A percentile compares a stretch with the other conserved stretches of the same genome.
Conservation (phyloP, 1,139 yeast genomes). For the Yamadazyma buinensis region DNA sequence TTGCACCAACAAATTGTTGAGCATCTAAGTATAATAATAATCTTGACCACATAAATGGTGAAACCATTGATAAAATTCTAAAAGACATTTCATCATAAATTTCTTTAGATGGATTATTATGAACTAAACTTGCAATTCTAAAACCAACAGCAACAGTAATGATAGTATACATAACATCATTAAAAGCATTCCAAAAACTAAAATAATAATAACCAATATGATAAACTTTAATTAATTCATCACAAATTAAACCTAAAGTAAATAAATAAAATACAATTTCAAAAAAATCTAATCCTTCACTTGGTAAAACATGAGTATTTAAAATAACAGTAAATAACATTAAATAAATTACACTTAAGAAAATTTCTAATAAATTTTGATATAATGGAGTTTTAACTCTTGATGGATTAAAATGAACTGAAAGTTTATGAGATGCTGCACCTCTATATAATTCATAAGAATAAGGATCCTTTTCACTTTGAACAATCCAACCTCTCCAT, state of each 20-base stretch:
- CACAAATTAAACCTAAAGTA: constrained; percentile 62
- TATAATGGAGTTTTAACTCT: constrained; percentile 81
- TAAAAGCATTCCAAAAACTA: constrained; percentile 79
- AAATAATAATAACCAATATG: constrained; percentile 72
- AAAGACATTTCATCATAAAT: constrained; percentile 63
- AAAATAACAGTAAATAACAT: constrained; percentile 61
- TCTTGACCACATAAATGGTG: constrained; percentile 87
- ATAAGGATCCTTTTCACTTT: constrained; percentile 66
- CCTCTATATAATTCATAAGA: constrained; percentile 64
- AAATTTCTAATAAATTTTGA: constrained; percentile 70
- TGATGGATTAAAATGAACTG: constrained; percentile 76
- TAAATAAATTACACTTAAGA: constrained; percentile 64
- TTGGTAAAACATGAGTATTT: constrained; percentile 40
- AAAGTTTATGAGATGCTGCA: constrained; percentile 51
- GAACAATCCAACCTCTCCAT: constrained; percentile 92
- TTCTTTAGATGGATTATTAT: constrained; percentile 25
- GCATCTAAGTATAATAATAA: constrained; percentile 74
- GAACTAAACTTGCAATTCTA: constrained; percentile 47
- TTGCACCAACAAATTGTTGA: constrained; percentile 79
- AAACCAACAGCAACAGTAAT: constrained; percentile 52
- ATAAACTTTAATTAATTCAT: constrained; percentile 66
- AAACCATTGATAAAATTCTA: constrained; percentile 71
- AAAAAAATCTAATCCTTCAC: constrained; percentile 30
- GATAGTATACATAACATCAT: constrained; percentile 62
- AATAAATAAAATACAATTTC: constrained; percentile 63